Percentiles rank a stretch among this genome's conserved stretches.
Conservation (phyloP, 1,139 yeast species). For the Magnusiomyces fungicola region DNA sequence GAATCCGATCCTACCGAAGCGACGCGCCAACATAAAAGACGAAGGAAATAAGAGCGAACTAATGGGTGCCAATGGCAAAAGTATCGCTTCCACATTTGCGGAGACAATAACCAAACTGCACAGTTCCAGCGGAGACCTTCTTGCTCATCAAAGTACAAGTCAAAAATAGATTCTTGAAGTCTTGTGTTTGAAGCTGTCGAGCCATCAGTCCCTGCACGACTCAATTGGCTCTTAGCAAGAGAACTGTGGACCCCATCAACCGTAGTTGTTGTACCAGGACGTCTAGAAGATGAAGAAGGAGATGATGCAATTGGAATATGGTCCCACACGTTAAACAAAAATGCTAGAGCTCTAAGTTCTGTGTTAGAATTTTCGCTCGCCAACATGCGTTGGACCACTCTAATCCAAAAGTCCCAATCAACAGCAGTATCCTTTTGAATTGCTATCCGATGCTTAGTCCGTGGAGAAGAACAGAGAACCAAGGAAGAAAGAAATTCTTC, state of each 20-base stretch:
- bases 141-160: slow-evolving; percentile 17
- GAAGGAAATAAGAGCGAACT: slow-evolving; percentile 59
- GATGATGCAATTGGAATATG: slow-evolving; percentile 44
- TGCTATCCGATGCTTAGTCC: slow-evolving; percentile 23
- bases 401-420: slow-evolving; percentile 75
- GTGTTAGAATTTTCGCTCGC: slow-evolving; percentile 55
- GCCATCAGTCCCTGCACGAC: neutral
- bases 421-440: slow-evolving; percentile 30
- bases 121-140: slow-evolving; percentile 34
- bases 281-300: too few species aligned
- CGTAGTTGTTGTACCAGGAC: too few species aligned
- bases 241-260: too few species aligned
- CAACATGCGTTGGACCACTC: slow-evolving; percentile 52
- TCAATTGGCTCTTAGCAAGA: too few species aligned
- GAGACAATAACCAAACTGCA: slow-evolving; percentile 48
- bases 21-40: slow-evolving; percentile 64
- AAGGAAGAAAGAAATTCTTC: slow-evolving; percentile 35
- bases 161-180: slow-evolving; percentile 13
- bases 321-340: slow-evolving; percentile 70
- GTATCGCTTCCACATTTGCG: slow-evolving; percentile 44
- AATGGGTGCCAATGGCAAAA: slow-evolving; percentile 78
- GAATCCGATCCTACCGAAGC: slow-evolving; percentile 35
- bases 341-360: slow-evolving; percentile 55
- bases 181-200: neutral
- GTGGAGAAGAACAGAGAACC: slow-evolving; percentile 20